Base-by-base conservation (phyloP, 2,329 filamentous ascomycete species). In the Tolypocladium amazonense region DNA sequence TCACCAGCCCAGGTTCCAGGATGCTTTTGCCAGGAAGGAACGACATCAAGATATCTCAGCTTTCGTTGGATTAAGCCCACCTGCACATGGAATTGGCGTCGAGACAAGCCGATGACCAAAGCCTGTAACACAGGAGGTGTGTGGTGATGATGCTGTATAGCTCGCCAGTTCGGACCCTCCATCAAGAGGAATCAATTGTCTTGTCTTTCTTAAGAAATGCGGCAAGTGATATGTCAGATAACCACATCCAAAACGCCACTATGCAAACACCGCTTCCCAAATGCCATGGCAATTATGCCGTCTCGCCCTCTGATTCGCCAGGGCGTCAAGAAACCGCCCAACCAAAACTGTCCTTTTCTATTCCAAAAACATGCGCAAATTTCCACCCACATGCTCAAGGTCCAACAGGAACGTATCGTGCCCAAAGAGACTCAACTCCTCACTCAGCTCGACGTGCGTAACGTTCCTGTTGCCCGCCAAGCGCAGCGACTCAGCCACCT, bases 331-430 rank as follows among this genome's bases (percentile, higher is more conserved):
- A 41, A 20, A 20, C 5, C 15, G 38, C 5, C 15, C 15, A 20
- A 20, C n/a, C n/a, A 20, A 38, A 12, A 15, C 11, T 12, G 9
- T 38, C 37, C 37, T 15, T n/a, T 23, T 25, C 43, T 47, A 47
- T 11, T 25, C 82, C 66, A 99, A 73, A 72, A 99, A 99, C 66
- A 82, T 82, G 67, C 85, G 86, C 55, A 99, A 77, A 56, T 87
- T 89, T 0, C 91, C 92, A 4, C 94, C 94, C 56, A 99, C 90
- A 66, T 96, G 89, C 76, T 96, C 87, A 60, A 97, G 75, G 74
- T 99, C 94, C 52, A 99, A 77, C 69, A 99, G 74, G 72, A 99
- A 99, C 0, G 93, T 97, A 71, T 99, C 94, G 69, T 99, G 94
- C 0, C 94, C 94, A 71, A 99, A 99, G 67, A 96, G 76, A 68